Conservation (phyloP, 257 asterid species). For the Primulina huaijiensis region DNA sequence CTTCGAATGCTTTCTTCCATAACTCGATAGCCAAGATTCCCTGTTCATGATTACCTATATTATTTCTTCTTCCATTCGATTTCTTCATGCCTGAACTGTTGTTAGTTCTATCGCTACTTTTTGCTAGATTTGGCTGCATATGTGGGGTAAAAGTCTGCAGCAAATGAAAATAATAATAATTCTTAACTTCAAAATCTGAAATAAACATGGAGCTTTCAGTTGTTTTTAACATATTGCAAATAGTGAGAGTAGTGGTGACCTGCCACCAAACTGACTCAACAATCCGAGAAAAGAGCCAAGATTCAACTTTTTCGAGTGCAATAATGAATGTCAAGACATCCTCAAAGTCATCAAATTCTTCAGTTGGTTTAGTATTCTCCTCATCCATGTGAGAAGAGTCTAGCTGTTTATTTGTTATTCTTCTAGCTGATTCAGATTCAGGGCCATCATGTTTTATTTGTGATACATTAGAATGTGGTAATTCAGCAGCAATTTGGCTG, state of each 20-base stretch:
- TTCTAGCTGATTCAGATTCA: slow-evolving; percentile 19
- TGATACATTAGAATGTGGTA: slow-evolving; percentile 32
- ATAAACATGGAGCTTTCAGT: neutral
- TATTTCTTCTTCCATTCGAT: slow-evolving; percentile 43
- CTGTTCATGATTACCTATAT: slow-evolving; percentile 55
- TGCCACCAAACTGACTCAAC: slow-evolving; percentile 99
- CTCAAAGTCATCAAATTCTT: slow-evolving; percentile 57
- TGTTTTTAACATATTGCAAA: slow-evolving; percentile 15
- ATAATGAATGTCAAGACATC: slow-evolving; percentile 59
- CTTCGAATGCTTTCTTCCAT: slow-evolving; percentile 92
- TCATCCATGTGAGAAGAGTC: slow-evolving; percentile 12
- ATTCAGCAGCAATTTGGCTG: slow-evolving; percentile 60
- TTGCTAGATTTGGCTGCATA: slow-evolving; percentile 74
- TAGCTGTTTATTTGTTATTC: slow-evolving; percentile 21
- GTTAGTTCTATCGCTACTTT: slow-evolving; percentile 29
- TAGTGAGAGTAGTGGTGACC: slow-evolving; percentile 38
- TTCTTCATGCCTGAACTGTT: slow-evolving; percentile 42
- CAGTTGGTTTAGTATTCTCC: slow-evolving; percentile 35
- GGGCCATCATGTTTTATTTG: slow-evolving; percentile 21
- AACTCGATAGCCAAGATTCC: slow-evolving; percentile 69
- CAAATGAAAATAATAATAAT: slow-evolving; percentile 8
- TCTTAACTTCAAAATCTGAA: slow-evolving; percentile 18
- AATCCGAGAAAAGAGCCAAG: slow-evolving; percentile 85
- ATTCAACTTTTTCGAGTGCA: slow-evolving; percentile 77
- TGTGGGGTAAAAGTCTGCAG: slow-evolving; percentile 89